These are phyloP conservation scores for Ceratobasidium sp. DNA, from an alignment of 1,284 basidiomycete species.

Conservation along the genomic window DNA sequence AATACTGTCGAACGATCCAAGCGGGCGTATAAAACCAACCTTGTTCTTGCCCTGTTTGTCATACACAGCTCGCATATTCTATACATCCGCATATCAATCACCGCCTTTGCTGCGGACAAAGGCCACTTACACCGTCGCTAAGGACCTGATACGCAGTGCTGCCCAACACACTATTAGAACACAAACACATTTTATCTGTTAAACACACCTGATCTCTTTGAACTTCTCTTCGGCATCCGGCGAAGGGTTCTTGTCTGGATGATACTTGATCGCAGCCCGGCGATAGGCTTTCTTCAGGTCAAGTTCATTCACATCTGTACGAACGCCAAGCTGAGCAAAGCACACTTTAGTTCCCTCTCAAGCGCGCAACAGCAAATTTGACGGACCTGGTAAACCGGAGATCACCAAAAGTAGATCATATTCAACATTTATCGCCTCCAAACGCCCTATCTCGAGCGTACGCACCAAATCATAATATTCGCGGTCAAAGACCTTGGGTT, in stretches of 20 bases:
- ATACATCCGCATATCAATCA: conserved; percentile 47
- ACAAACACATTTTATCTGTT: background rate
- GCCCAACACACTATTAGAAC: conserved; percentile 46
- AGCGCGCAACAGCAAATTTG: conserved; percentile 12
- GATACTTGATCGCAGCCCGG: conserved; percentile 95
- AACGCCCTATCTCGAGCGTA: conserved; percentile 29
- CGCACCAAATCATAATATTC: conserved; percentile 75
- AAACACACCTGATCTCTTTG: conserved; percentile 86
- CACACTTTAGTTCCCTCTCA: background rate
- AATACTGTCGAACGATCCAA: background rate
- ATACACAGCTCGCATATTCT: conserved; percentile 91
- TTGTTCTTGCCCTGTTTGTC: conserved; percentile 95
- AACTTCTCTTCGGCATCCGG: conserved; percentile 92
- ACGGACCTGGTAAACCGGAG: conserved; percentile 2
- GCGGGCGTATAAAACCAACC: conserved; percentile 64
- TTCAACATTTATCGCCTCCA: background rate
- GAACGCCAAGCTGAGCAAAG: conserved; percentile 62
- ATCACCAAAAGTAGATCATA: conserved; percentile 25
- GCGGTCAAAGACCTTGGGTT: conserved; percentile 61
- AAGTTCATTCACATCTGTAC: conserved; percentile 70
- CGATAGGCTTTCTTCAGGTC: conserved; percentile 96
- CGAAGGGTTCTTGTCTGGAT: conserved; percentile 93
- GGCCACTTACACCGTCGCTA: conserved; percentile 76
- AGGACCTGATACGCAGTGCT: conserved; percentile 94
- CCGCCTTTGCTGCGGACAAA: conserved; percentile 37